Conservation (phyloP, 2,329 filamentous ascomycete species). For the Dothidotthia symphoricarpi region DNA sequence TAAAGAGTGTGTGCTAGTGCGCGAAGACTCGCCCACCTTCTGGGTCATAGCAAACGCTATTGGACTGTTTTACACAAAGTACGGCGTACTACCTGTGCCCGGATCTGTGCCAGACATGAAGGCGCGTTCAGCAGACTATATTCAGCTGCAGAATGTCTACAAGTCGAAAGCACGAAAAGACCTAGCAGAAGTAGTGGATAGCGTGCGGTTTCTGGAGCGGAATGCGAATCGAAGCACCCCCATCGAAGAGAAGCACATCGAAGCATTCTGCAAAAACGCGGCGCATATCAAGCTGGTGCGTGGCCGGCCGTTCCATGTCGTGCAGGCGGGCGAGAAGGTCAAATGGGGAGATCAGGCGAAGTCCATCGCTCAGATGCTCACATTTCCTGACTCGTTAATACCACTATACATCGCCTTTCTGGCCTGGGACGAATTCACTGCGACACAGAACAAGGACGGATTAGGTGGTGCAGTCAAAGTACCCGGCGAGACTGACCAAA, state of each 20-base stretch:
- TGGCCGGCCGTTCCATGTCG: slow-evolving; percentile 55
- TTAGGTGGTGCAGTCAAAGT: slow-evolving; percentile 36
- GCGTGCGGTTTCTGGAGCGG: slow-evolving; percentile 58
- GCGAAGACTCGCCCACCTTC: slow-evolving; percentile 61
- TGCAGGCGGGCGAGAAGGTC: slow-evolving; percentile 44
- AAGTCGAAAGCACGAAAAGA: slow-evolving; percentile 82
- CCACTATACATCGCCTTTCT: slow-evolving; percentile 53
- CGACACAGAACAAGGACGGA: slow-evolving; percentile 41
- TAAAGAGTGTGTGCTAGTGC: slow-evolving; percentile 54
- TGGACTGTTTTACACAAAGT: slow-evolving; percentile 69
- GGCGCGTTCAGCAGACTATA: slow-evolving; percentile 84
- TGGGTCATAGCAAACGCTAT: slow-evolving; percentile 87
- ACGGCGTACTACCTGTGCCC: slow-evolving; percentile 75
- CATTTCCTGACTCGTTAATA: slow-evolving; percentile 48
- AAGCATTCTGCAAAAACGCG: slow-evolving; percentile 92
- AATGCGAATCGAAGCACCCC: slow-evolving; percentile 47
- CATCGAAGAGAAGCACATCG: slow-evolving; percentile 72
- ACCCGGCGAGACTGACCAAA: slow-evolving; percentile 37
- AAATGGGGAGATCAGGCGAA: slow-evolving; percentile 52
- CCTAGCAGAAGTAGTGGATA: slow-evolving; percentile 68
- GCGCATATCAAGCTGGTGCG: slow-evolving; percentile 88
- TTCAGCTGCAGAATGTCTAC: slow-evolving; percentile 88
- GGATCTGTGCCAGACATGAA: slow-evolving; percentile 97
- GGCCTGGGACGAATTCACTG: slow-evolving; percentile 50
- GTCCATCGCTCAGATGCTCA: slow-evolving; percentile 44